Evolutionary conservation across 129 eudicot genomes (phyloP), one percentile per base, ranked within the genome.

Genomic region (Ambrosia trifida): DNA sequence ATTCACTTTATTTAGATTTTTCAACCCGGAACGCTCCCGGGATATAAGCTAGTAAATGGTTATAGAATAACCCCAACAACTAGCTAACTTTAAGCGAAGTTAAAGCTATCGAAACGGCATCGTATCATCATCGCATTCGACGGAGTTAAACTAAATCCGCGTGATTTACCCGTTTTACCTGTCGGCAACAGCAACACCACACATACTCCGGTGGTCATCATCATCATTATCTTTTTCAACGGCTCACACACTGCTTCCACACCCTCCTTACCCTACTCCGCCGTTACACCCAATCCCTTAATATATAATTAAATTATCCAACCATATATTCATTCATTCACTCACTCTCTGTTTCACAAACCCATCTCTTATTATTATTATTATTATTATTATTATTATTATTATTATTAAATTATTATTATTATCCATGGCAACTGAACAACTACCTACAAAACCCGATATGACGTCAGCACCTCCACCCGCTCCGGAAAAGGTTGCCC

Each of bases 361-460:
- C 36, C 50, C 24, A 4, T 49, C 58, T 30, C 0, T 24, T 24
- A 24, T 24, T 24, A 24, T 24, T 24, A 24, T 24, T 24, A 24
- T 24, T 1, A 7, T 68, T 16, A 3, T 16, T 24, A 24, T 24
- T 24, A 24, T 24, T 24, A 24, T 24, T 24, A 24, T 24, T 24
- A 24, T 24, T 24, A 24, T 24, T 24, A 24, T 24, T 24, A 24
- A n/a, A 24, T 24, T 24, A 24, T 24, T 24, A 24, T 24, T 1
- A 7, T 68, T 16, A 3, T 16, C 43, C 43, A 84, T 82, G 87
- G 82, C 84, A 18, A 74, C 84, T 9, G 85, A 81, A 45, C 20
- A 81, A 45, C 20, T 66, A 74, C 66, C 84, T 69, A 50, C 43
- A 36, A 65, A 65, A 7, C 41, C 77, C 31, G 83, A 81, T 58